Evolutionary conservation across 1,284 basidiomycete species (phyloP).

Genomic region (Pulveroboletus sp.): DNA sequence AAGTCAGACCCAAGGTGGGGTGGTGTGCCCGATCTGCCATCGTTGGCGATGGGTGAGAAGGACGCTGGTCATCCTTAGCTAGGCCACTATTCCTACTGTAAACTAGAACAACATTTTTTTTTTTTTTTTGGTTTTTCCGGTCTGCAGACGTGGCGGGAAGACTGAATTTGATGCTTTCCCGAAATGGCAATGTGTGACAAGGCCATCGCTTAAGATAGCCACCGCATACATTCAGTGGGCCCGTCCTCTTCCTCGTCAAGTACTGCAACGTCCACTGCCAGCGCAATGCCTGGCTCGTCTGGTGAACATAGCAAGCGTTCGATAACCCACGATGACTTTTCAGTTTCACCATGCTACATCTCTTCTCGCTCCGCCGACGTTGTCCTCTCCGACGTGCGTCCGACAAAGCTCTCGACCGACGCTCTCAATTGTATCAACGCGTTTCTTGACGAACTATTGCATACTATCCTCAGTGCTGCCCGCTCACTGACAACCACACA

Average conservation of each 20-base stretch:
- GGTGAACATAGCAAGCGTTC: constrained; percentile 12
- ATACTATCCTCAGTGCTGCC: constrained; percentile 66
- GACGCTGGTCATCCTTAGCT: constrained; percentile 18
- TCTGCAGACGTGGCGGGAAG: neutral
- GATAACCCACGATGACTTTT: constrained; percentile 7
- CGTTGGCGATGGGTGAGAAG: constrained; percentile 11
- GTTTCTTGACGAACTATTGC: constrained; percentile 85
- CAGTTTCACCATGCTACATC: constrained; percentile 65
- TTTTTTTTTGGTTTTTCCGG: neutral
- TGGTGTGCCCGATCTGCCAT: neutral
- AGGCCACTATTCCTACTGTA: too few relatives aligned
- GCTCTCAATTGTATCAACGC: constrained; percentile 79
- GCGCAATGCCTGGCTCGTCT: constrained; percentile 24
- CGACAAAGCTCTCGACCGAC: constrained; percentile 76
- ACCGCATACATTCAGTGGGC: constrained; percentile 7
- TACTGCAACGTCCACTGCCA: neutral
- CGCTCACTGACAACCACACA: constrained; percentile 73
- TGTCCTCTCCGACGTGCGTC: constrained; percentile 85
- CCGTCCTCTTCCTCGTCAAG: constrained; percentile 7
- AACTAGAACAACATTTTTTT: too few relatives aligned
- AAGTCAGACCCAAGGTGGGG: neutral
- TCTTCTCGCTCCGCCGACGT: constrained; percentile 80
- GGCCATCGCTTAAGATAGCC: constrained; percentile 21
- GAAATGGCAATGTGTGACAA: constrained; percentile 15
- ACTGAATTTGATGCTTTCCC: constrained; percentile 4